phyloP scores from a whole-genome alignment of 176 grass and related monocot genomes.

The Aegilops longissima region DNA sequence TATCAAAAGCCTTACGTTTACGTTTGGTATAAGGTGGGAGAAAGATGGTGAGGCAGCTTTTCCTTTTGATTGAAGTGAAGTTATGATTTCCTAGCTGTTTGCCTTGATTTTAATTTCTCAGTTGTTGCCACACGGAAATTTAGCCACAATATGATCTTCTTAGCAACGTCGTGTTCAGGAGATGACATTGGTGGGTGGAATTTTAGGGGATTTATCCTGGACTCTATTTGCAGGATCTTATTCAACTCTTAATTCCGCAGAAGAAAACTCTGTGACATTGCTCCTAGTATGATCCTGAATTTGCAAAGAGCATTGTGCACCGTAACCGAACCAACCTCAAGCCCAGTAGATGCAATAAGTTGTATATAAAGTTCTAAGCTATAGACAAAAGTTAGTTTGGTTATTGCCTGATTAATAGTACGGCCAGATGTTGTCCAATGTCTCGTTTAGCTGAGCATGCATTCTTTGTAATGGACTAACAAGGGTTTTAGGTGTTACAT shows the following conservation, averaged over 20 bases:
- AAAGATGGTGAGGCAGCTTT: not conserved
- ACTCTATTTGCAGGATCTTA: not conserved
- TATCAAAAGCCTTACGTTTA: constrained; percentile 12
- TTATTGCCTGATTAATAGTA: not conserved
- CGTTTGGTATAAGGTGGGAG: not conserved
- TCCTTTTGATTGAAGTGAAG: not conserved
- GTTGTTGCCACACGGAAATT: not conserved
- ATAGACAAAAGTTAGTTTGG: not conserved
- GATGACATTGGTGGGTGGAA: not conserved
- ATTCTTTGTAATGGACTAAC: constrained; percentile 7
- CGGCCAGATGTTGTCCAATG: not conserved
- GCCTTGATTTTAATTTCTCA: not conserved
- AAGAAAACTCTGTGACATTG: not conserved
- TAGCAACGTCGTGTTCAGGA: not conserved
- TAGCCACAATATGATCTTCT: not conserved
- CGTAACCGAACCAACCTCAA: not conserved
- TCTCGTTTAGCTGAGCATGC: not conserved
- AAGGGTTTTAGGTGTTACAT: not conserved
- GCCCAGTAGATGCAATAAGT: not conserved
- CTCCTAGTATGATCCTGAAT: not conserved
- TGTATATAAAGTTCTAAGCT: not conserved
- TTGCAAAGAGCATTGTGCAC: not conserved
- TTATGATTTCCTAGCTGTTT: not conserved
- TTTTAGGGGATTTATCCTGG: not conserved
- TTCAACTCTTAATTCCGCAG: not conserved